Evolutionary conservation across 306 rosid genomes (phyloP).

Genomic region (Macrotyloma uniflorum): DNA sequence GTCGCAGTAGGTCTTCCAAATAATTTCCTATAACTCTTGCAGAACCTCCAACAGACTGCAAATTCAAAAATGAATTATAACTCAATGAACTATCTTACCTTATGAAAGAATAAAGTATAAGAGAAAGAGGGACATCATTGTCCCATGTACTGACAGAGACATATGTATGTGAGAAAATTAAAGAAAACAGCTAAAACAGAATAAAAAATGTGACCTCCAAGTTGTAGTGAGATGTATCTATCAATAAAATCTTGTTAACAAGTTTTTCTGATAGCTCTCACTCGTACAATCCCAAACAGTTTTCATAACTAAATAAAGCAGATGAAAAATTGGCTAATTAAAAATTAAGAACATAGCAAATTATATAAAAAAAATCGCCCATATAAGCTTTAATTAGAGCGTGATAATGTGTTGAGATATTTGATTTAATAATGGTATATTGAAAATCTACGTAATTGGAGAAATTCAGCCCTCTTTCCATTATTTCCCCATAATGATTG

Average conservation of each 20-base stretch:
- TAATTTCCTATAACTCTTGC: constrained; percentile 72
- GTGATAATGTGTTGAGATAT: background rate
- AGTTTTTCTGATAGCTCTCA: background rate
- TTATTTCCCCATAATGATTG: background rate
- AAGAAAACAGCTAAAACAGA: background rate
- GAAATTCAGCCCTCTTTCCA: background rate
- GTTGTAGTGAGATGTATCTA: background rate
- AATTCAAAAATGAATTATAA: constrained; percentile 34
- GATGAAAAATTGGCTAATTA: background rate
- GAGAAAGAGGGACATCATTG: constrained; percentile 14
- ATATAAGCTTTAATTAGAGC: background rate
- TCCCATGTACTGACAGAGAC: constrained; percentile 1
- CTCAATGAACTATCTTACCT: constrained; percentile 30
- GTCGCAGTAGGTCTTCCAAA: constrained; percentile 79
- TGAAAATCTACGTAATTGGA: background rate
- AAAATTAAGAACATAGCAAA: background rate
- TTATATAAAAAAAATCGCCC: background rate
- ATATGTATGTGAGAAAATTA: constrained; percentile 24
- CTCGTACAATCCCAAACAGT: background rate
- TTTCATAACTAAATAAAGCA: background rate
- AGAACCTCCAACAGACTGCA: constrained; percentile 67
- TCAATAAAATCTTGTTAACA: background rate
- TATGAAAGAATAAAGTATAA: background rate
- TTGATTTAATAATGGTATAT: background rate
- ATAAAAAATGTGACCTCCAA: background rate